These are phyloP conservation scores for Solanum pinnatisectum DNA, from an alignment of 257 asterid species.

Conservation along the genomic window DNA sequence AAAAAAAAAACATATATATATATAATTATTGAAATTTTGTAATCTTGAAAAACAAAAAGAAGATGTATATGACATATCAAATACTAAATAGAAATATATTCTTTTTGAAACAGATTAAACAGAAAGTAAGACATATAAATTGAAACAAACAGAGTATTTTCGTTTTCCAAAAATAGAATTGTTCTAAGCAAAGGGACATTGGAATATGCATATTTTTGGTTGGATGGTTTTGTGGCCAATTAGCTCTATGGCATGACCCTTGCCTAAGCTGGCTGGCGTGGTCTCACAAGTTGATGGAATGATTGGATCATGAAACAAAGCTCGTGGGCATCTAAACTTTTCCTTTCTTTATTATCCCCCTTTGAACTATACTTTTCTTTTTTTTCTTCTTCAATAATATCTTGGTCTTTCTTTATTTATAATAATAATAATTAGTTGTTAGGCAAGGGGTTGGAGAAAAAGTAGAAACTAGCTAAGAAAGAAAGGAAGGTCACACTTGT, in stretches of 20 bases:
- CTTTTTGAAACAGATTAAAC: neutral
- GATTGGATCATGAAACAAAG: conserved; percentile 69
- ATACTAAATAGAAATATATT: neutral
- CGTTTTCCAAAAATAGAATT: neutral
- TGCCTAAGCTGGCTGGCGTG: conserved; percentile 35
- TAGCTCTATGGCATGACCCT: conserved; percentile 11
- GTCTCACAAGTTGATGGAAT: conserved; percentile 47
- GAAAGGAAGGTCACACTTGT: conserved; percentile 14
- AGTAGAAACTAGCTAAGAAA: conserved; percentile 42
- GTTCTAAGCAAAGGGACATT: neutral
- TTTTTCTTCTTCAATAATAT: neutral
- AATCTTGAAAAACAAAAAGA: neutral
- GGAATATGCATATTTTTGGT: conserved; percentile 4
- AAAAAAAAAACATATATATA: neutral
- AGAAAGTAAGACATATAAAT: neutral
- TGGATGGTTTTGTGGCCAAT: conserved; percentile 16
- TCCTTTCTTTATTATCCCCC: neutral
- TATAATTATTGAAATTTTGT: neutral
- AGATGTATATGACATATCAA: neutral
- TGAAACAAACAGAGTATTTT: neutral
- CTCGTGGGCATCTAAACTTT: conserved; percentile 62
- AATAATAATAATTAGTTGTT: conserved; percentile 28
- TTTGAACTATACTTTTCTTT: neutral
- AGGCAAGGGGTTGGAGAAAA: conserved; percentile 19
- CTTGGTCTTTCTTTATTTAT: neutral